Evolutionary conservation across 148 eudicot species (phyloP).

Genomic region (Limonium bicolor): DNA sequence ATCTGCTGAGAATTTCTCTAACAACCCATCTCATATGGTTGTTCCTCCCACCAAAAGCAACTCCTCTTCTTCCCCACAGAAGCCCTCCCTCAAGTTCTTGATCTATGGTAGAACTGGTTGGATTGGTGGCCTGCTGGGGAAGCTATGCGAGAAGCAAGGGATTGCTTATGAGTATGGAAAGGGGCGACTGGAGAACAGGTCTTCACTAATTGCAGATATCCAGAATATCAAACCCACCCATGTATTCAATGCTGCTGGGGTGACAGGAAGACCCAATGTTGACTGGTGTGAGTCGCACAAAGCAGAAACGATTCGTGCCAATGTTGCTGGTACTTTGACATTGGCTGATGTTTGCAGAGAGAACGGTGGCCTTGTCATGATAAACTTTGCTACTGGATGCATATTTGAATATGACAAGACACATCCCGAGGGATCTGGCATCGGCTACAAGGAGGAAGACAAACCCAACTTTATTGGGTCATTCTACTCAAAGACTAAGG

Average conservation of each 20-base stretch:
- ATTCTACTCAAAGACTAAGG: slow-evolving; percentile 60
- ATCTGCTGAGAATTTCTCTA: slow-evolving; percentile 5
- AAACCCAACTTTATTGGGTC: slow-evolving; percentile 52
- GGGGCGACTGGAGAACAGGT: slow-evolving; percentile 44
- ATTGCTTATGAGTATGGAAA: slow-evolving; percentile 35
- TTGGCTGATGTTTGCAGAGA: slow-evolving; percentile 53
- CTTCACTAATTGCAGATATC: slow-evolving; percentile 28
- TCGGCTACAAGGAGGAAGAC: slow-evolving; percentile 58
- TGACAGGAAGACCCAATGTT: slow-evolving; percentile 62
- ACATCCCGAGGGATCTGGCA: slow-evolving; percentile 52
- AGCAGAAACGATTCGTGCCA: slow-evolving; percentile 49
- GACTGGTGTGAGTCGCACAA: slow-evolving; percentile 66
- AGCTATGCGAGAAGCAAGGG: slow-evolving; percentile 44
- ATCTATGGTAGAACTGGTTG: slow-evolving; percentile 53
- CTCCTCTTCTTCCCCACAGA: slow-evolving; percentile 11
- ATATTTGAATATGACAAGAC: slow-evolving; percentile 47
- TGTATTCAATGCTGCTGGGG: slow-evolving; percentile 61
- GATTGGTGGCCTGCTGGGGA: slow-evolving; percentile 50
- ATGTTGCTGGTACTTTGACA: slow-evolving; percentile 45
- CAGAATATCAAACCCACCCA: slow-evolving; percentile 38
- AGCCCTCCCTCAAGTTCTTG: slow-evolving; percentile 31
- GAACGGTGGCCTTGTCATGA: slow-evolving; percentile 40
- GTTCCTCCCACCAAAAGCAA: slow-evolving; percentile 18
- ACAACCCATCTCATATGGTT: slow-evolving; percentile 10
- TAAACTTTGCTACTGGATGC: slow-evolving; percentile 64